Conservation (phyloP, 768 basidiomycete species). For the Lactarius vividus region DNA sequence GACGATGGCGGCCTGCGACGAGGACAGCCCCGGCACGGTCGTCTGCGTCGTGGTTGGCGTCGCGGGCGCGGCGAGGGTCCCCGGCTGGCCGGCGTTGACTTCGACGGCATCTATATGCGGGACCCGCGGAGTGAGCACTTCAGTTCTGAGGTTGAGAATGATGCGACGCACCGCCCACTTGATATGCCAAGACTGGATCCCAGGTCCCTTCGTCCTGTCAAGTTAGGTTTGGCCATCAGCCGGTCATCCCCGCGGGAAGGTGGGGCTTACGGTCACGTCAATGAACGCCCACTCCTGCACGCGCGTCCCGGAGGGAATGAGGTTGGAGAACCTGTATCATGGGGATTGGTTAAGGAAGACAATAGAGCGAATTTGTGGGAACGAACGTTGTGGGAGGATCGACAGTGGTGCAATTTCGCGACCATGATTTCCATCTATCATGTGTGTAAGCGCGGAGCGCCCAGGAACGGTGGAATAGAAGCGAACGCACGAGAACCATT, state of each 20-base stretch:
- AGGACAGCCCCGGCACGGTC: slow-evolving; percentile 6
- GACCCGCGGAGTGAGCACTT: not conserved
- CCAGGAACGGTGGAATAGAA: not conserved
- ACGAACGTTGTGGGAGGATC: slow-evolving; percentile 10
- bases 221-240: not conserved
- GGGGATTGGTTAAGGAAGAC: not conserved
- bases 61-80: not conserved
- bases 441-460: not conserved
- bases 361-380: not conserved
- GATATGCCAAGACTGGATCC: slow-evolving; percentile 10
- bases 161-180: slow-evolving; percentile 12
- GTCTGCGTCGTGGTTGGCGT: slow-evolving; percentile 10
- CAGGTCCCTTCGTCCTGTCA: not conserved
- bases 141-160: not conserved
- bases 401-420: not conserved
- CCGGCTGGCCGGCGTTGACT: not conserved
- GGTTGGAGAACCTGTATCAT: slow-evolving; percentile 5
- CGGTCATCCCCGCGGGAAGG: not conserved
- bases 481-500: slow-evolving; percentile 26
- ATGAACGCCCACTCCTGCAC: slow-evolving; percentile 20
- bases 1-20: not conserved
- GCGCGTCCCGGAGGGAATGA: slow-evolving; percentile 1
- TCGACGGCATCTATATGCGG: not conserved
- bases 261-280: slow-evolving; percentile 11
- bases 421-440: slow-evolving; percentile 9